These are phyloP conservation scores for Aurantiochytrium sp. DNA, from an alignment of 108 stramenopile genomes.

Conservation along the genomic window DNA sequence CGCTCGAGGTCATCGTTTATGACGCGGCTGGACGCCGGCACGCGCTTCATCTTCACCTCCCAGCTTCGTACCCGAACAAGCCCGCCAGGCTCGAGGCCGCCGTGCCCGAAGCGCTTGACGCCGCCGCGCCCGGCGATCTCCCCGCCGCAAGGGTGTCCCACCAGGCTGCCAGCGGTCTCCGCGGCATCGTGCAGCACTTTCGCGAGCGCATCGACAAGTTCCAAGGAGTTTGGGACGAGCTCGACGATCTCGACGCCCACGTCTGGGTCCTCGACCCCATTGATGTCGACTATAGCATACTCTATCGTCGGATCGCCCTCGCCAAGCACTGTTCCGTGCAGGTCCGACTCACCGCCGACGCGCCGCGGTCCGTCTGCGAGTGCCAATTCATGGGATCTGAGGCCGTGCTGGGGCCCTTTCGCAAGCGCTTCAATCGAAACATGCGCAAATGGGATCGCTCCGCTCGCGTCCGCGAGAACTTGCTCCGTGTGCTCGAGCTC, in stretches of 20 bases:
- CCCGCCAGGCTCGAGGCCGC: not conserved
- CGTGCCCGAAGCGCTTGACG: not conserved
- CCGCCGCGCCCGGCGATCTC: not conserved
- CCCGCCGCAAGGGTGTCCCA: not conserved
- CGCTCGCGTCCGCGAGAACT: not conserved
- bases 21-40: not conserved
- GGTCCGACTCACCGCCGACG: not conserved
- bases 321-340: not conserved
- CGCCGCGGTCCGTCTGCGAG: not conserved
- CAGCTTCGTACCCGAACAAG: not conserved
- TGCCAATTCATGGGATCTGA: conserved; percentile 19
- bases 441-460: not conserved
- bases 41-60: not conserved
- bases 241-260: conserved; percentile 3
- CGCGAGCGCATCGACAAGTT: not conserved
- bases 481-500: not conserved
- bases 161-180: not conserved
- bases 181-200: not conserved
- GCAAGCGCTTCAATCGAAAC: not conserved
- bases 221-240: not conserved
- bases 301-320: conserved; percentile 1
- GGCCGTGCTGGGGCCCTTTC: not conserved
- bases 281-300: no score
- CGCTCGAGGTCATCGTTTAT: not conserved
- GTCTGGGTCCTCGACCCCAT: not conserved